Base-by-base conservation (phyloP, 2,329 filamentous ascomycete genomes). In the Colletotrichum cuscutae region DNA sequence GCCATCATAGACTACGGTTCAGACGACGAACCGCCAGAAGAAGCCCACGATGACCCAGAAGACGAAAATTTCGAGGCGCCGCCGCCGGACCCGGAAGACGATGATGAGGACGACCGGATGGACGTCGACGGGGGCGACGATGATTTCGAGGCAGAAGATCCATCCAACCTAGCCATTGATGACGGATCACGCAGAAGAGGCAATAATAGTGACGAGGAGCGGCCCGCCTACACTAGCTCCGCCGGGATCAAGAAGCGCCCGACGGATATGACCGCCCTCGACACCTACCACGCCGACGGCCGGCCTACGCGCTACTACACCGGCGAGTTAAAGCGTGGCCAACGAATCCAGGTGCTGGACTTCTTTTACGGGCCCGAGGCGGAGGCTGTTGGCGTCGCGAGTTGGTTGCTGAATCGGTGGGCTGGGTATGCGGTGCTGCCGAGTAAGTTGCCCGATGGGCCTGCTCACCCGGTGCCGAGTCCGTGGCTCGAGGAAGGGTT, bases 231-330 rank as follows among this genome's bases (percentile, higher is more conserved):
- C 81, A 75, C 74, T 78, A 77, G 62, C 68, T 78, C 63, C 77
- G 75, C 65, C 72, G 37, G 56, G 74, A 35, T 2, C 72, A 76
- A 28, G 75, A 77, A 58, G 64, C 49, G 24, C 42, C 58, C 71
- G 13, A 22, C 54, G 76, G 4, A 76, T n/a, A 42, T 64, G n/a
- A 58, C 59, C 1, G 67, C 66, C 15, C 63, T 75, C 15, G 73
- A 65, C 3, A 63, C 60, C 24, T 76, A 76, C 57, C 73, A 73
- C 28, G 68, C 73, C 12, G 73, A 72, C 5, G 65, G 68, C 4
- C 58, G 78, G 54, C 76, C 78, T 46, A 80, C 80, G 13, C 80
- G 82, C 22, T 74, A 81, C 53, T 84, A 84, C 73, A 79, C 80
- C 19, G 83, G 83, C 2, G 81, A 82, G 2, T 74, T 84, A 15